phyloP scores from a whole-genome alignment of 108 stramenopile species.

The Cyclotella sp. region DNA sequence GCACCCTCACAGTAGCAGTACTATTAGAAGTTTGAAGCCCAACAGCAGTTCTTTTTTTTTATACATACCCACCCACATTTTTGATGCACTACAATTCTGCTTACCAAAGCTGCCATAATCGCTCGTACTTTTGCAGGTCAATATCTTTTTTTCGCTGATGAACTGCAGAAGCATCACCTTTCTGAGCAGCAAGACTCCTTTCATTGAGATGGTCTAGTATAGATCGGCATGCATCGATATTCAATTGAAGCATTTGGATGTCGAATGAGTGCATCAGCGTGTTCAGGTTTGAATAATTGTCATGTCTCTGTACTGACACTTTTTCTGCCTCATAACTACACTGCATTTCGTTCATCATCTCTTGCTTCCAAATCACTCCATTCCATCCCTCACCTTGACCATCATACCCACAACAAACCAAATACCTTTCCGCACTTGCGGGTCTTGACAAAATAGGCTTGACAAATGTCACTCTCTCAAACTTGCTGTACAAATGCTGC shows the following conservation, averaged over 20 bases:
- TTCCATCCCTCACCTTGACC: slow-evolving; percentile 54
- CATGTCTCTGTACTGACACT: neutral
- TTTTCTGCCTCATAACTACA: neutral
- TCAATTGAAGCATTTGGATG: slow-evolving; percentile 20
- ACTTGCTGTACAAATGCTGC: slow-evolving; percentile 29
- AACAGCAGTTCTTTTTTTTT: no score
- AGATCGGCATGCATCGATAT: slow-evolving; percentile 25
- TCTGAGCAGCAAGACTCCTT: slow-evolving; percentile 4
- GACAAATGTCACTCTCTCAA: slow-evolving; percentile 58
- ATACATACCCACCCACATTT: no score
- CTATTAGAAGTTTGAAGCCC: no score
- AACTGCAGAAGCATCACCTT: neutral
- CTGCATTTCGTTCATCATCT: slow-evolving; percentile 29
- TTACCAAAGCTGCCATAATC: slow-evolving; percentile 2
- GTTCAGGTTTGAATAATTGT: slow-evolving; percentile 4
- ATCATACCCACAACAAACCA: slow-evolving; percentile 67
- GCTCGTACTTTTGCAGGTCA: neutral
- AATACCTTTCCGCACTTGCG: slow-evolving; percentile 87
- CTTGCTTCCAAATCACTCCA: slow-evolving; percentile 63
- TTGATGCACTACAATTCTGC: neutral
- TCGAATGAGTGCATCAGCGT: slow-evolving; percentile 24
- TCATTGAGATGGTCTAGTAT: slow-evolving; percentile 27
- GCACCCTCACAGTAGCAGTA: no score
- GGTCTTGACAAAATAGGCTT: slow-evolving; percentile 89
- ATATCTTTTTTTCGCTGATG: neutral